Evolutionary conservation across 495 filamentous ascomycete genomes (phyloP).

Genomic region (Tuber aestivum): DNA sequence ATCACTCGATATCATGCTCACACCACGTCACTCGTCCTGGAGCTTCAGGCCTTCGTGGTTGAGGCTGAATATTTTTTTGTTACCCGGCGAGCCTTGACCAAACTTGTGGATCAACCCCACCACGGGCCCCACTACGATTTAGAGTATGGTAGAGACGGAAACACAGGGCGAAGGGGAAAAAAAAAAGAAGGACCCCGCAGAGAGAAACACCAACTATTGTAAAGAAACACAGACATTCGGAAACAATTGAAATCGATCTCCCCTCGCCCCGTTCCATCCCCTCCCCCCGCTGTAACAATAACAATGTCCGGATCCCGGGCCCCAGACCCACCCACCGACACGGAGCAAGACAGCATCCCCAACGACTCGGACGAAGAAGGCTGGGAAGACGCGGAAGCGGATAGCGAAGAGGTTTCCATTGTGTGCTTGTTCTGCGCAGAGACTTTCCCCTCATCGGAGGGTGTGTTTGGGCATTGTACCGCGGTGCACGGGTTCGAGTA

Average conservation of each 20-base stretch:
- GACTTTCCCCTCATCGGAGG: conserved; percentile 63
- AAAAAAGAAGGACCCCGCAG: not conserved
- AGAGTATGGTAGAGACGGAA: not conserved
- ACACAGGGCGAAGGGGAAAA: not conserved
- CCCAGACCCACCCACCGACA: not conserved
- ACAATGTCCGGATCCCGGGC: not conserved
- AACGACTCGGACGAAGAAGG: conserved; percentile 44
- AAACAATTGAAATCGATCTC: not conserved
- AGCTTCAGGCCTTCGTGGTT: not conserved
- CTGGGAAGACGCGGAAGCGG: conserved; percentile 74
- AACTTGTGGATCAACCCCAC: not conserved
- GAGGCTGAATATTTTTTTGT: not conserved
- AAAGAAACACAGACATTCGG: not conserved
- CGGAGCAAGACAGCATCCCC: not conserved
- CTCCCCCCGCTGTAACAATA: not conserved
- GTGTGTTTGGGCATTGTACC: conserved; percentile 69
- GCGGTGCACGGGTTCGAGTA: conserved; percentile 70
- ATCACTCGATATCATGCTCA: not conserved
- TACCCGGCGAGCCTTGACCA: not conserved
- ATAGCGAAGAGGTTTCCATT: conserved; percentile 48
- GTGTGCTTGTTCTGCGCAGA: conserved; percentile 43
- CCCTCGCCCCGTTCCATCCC: not conserved
- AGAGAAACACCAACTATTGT: too few relatives aligned
- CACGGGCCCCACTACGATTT: not conserved
- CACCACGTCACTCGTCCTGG: not conserved